Evolutionary conservation across 164 flowering plant species (phyloP).

Genomic region (Aristolochia californica): DNA sequence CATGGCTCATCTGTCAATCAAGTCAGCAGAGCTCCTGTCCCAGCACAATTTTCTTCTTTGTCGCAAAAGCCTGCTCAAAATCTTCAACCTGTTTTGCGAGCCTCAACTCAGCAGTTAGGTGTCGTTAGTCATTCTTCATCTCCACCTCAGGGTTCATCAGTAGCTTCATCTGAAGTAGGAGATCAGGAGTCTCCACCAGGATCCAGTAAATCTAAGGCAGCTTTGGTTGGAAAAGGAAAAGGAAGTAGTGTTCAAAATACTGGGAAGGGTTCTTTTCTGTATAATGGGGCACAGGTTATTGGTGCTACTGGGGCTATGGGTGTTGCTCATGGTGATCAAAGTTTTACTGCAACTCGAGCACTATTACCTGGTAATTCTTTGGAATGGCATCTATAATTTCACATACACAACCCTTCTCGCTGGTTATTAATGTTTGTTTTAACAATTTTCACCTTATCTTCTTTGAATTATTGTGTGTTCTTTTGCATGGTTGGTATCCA

Average conservation of each 20-base stretch:
- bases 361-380: slow-evolving; percentile 66
- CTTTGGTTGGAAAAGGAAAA: slow-evolving; percentile 55
- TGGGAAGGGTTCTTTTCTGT: slow-evolving; percentile 63
- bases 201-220: slow-evolving; percentile 45
- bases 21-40: slow-evolving; percentile 30
- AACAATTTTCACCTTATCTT: background rate
- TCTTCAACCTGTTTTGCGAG: slow-evolving; percentile 34
- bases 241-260: slow-evolving; percentile 33
- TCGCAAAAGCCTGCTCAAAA: slow-evolving; percentile 35
- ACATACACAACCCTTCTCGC: background rate
- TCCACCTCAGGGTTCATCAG: slow-evolving; percentile 37
- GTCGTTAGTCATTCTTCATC: slow-evolving; percentile 51
- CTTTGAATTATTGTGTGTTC: background rate
- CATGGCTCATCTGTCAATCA: slow-evolving; percentile 30
- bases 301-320: slow-evolving; percentile 57
- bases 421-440: background rate
- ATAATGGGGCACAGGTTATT: slow-evolving; percentile 63
- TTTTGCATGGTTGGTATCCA: background rate
- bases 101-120: slow-evolving; percentile 34
- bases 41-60: slow-evolving; percentile 22
- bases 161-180: slow-evolving; percentile 38
- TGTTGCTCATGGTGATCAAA: slow-evolving; percentile 66
- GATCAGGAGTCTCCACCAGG: slow-evolving; percentile 45
- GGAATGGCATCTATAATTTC: background rate
- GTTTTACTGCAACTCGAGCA: slow-evolving; percentile 53